Evolutionary conservation across 306 rosid species (phyloP).

Genomic region (Trichosanthes truncata): DNA sequence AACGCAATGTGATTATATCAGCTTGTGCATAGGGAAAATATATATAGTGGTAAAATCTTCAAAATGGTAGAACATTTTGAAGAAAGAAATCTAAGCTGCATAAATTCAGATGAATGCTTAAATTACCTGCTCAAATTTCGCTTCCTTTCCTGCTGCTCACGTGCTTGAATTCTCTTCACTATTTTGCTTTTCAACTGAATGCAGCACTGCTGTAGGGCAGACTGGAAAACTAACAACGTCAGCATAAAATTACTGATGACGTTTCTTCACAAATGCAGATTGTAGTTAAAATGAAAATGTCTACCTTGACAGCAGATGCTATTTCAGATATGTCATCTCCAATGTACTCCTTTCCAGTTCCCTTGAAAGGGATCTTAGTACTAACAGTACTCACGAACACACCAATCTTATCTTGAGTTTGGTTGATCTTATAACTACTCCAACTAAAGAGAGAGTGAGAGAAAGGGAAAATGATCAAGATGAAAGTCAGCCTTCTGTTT

Average conservation of each 20-base stretch:
- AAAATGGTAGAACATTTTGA: neutral
- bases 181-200: slow-evolving; percentile 85
- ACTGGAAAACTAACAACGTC: slow-evolving; percentile 37
- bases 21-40: slow-evolving; percentile 8
- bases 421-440: slow-evolving; percentile 90
- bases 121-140: slow-evolving; percentile 72
- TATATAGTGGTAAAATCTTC: neutral
- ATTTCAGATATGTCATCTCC: slow-evolving; percentile 95
- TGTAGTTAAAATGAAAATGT: slow-evolving; percentile 13
- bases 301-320: slow-evolving; percentile 91
- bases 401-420: slow-evolving; percentile 87
- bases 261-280: neutral
- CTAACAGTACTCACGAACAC: slow-evolving; percentile 91
- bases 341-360: slow-evolving; percentile 96
- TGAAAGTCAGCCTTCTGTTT: neutral
- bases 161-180: slow-evolving; percentile 87
- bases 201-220: slow-evolving; percentile 93
- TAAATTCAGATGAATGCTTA: neutral
- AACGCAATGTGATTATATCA: neutral
- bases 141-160: slow-evolving; percentile 96
- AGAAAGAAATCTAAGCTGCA: neutral
- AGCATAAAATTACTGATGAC: slow-evolving; percentile 16
- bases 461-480: neutral
- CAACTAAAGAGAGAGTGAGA: slow-evolving; percentile 34
- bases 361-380: slow-evolving; percentile 96